Evolutionary conservation across 441 rosid species (phyloP), one percentile per base, ranked within the genome.

Genomic region (Arabidopsis lyrata): DNA sequence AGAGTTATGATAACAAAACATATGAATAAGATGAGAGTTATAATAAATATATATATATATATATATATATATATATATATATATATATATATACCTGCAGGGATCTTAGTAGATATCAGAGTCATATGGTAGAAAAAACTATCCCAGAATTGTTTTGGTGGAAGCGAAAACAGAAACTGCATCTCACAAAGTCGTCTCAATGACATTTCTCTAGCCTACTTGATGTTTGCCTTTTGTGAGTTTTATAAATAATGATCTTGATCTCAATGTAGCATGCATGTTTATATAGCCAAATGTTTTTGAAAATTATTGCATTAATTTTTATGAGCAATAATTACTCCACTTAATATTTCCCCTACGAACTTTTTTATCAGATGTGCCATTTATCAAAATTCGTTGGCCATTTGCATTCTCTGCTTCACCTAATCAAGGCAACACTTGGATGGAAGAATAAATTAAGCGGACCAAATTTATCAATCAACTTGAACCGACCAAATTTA

Each of bases 131-230:
- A 0, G 45, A 41, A 14, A 13, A 41, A 41, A 12, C 15, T 0
- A 0, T 41, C 45, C 45, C 45, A 41, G 6, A 12, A 41, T 41
- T 1, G 45, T 1, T 41, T 13, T 41, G 14, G 2, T 13, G 45
- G 45, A 13, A 41, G 5, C n/a, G 0, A 1, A 41, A 12, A 0
- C n/a, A 12, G 5, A 41, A 12, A 41, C n/a, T 41, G 6, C 45
- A 13, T 41, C 15, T 41, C n/a, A 39, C 6, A 39, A 39, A 39
- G n/a, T 12, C 44, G 44, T 39, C 6, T 39, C n/a, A 39, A 2
- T 55, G 60, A 31, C 60, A 55, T 55, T 31, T 55, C 39, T 55
- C 60, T 27, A 27, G 31, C 5, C 5, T 31, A 55, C 7, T 53
- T 53, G 34, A 53, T 53, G 35, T 27, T 3, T n/a, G 18, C 8